Percentiles rank a stretch among this genome's conserved stretches.
Conservation (phyloP, 495 filamentous ascomycete genomes). For the Sphaerosporella brunnea region DNA sequence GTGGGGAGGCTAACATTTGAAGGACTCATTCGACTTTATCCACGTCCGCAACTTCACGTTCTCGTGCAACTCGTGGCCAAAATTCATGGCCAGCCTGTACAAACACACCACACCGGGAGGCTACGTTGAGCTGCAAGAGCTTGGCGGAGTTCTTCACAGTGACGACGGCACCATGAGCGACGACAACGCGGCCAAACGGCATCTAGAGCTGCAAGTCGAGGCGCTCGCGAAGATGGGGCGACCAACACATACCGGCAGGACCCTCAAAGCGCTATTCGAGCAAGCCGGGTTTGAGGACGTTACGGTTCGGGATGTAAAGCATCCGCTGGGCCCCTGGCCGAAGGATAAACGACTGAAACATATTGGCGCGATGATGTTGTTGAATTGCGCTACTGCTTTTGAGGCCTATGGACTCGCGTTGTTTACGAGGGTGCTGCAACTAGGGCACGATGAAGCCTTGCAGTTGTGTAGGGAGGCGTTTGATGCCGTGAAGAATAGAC, state of each 20-base stretch:
- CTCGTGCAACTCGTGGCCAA: no score
- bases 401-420: constrained; percentile 8
- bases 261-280: not conserved
- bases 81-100: no score
- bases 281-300: constrained; percentile 6
- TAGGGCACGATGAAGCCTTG: constrained; percentile 2
- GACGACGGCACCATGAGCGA: not conserved
- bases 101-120: constrained; percentile 19
- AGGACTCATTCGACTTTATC: no score
- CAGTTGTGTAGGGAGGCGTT: not conserved
- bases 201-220: not conserved
- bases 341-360: constrained; percentile 33
- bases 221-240: not conserved
- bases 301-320: constrained; percentile 3
- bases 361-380: constrained; percentile 22
- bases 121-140: constrained; percentile 19
- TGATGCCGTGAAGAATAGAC: constrained; percentile 5
- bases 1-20: no score
- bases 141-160: constrained; percentile 2
- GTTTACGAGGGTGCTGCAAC: constrained; percentile 7
- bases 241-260: not conserved
- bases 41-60: no score
- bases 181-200: not conserved
- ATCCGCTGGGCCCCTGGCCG: constrained; percentile 33
- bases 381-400: not conserved